Evolutionary conservation across 345 rosid genomes (phyloP).

Genomic region (Citrus trifoliata): DNA sequence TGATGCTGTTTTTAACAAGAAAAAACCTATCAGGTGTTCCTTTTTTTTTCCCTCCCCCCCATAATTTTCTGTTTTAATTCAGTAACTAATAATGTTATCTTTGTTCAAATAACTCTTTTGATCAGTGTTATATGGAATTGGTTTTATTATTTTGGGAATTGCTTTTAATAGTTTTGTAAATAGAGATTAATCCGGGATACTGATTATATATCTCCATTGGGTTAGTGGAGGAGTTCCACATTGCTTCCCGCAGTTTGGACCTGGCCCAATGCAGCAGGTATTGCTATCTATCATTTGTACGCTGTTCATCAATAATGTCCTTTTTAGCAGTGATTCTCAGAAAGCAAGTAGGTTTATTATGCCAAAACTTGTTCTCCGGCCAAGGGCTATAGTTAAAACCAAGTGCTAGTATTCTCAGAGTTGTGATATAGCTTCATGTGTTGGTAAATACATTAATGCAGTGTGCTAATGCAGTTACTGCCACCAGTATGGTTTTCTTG

Average conservation of each 20-base stretch:
- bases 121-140: neutral
- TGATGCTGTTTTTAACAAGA: slow-evolving; percentile 93
- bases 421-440: neutral
- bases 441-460: neutral
- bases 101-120: neutral
- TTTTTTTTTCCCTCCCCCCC: neutral
- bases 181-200: neutral
- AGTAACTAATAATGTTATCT: neutral
- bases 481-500: neutral
- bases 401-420: neutral
- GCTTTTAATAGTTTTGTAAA: neutral
- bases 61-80: neutral
- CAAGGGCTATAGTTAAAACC: neutral
- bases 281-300: neutral
- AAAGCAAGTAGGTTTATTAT: neutral
- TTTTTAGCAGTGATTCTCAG: neutral
- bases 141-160: neutral
- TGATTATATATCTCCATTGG: slow-evolving; percentile 23
- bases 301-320: neutral
- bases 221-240: slow-evolving; percentile 93
- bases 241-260: slow-evolving; percentile 99
- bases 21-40: slow-evolving; percentile 74
- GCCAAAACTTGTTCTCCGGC: neutral
- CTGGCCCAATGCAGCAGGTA: slow-evolving; percentile 88
- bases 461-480: neutral